Base-by-base conservation (phyloP, 2,329 filamentous ascomycete genomes). In the Thelonectria rubi region DNA sequence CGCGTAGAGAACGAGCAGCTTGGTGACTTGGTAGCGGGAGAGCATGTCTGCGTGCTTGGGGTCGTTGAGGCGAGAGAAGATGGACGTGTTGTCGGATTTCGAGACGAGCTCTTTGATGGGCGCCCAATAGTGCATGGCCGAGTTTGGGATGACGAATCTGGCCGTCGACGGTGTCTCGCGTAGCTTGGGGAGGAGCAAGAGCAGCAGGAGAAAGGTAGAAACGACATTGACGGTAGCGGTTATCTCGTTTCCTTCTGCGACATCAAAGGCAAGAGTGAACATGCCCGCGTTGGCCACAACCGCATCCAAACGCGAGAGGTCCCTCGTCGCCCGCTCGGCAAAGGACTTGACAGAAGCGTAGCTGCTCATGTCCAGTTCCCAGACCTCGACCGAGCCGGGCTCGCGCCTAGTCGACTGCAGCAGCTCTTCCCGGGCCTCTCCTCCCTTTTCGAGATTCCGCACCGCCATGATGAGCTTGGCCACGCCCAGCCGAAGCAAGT, bases 331-430 rank as follows among this genome's bases (percentile, higher is more conserved):
- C 0, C 67, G 34, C 9, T 43, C 48, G 1, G 73, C 74, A 43
- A 86, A 85, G 0, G 65, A 56, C 24, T 75, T 73, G 12, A 85
- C 71, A 0, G 81, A 84, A 0, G 75, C 73, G 21, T 84, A 84
- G 2, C 73, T 78, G 0, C 55, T 60, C 76, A 85, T 80, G 46
- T 86, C 82, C 3, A 86, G 66, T 0, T 68, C 8, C 81, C 80
- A 85, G 12, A 86, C 80, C 10, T 83, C 76, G 9, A 85, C 74
- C 0, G 63, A 53, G 1, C 59, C 48, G 0, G 65, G 39, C 0
- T 34, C 3, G 3, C 65, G 11, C 1, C 52, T 57, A 0, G 65
- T 66, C 1, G 52, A 54, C 3, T 63, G 3, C 0, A 75, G 65
- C 2, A 80, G 75, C 24, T 73, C 72, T 24, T 69, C 64, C 55